Conservation (phyloP, 176 grass and related monocot species). For the Saccharum officinarum region DNA sequence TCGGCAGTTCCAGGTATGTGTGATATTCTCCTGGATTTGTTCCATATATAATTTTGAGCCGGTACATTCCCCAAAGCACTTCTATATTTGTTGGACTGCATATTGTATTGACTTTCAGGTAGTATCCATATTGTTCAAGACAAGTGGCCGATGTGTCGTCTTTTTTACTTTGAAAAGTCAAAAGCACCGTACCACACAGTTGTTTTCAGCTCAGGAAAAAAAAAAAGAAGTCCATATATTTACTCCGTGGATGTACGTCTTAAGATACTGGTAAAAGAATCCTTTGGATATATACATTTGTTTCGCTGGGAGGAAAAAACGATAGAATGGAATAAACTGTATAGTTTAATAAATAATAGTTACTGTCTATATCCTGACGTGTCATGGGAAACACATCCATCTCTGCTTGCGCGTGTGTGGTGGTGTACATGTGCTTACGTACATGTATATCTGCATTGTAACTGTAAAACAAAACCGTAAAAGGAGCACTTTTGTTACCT, state of each 20-base stretch:
- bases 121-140: neutral
- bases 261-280: too few species aligned
- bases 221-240: too few species aligned
- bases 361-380: too few species aligned
- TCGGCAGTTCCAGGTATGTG: slow-evolving; percentile 27
- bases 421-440: too few species aligned
- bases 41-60: neutral
- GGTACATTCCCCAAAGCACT: slow-evolving; percentile 14
- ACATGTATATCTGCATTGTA: too few species aligned
- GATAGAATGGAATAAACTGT: neutral
- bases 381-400: too few species aligned
- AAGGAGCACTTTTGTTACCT: too few species aligned
- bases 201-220: neutral
- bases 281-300: neutral
- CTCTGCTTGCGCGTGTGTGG: too few species aligned
- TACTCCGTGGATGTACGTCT: too few species aligned
- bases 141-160: neutral
- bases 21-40: slow-evolving; percentile 18
- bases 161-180: slow-evolving; percentile 4
- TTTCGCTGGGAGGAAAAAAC: neutral
- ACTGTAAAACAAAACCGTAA: too few species aligned
- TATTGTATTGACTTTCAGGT: slow-evolving; percentile 14
- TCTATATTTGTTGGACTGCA: neutral
- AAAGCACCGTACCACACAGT: neutral
- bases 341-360: too few species aligned